Evolutionary conservation across 2,329 filamentous ascomycete species (phyloP).

Genomic region (Plectosphaerella sp.): DNA sequence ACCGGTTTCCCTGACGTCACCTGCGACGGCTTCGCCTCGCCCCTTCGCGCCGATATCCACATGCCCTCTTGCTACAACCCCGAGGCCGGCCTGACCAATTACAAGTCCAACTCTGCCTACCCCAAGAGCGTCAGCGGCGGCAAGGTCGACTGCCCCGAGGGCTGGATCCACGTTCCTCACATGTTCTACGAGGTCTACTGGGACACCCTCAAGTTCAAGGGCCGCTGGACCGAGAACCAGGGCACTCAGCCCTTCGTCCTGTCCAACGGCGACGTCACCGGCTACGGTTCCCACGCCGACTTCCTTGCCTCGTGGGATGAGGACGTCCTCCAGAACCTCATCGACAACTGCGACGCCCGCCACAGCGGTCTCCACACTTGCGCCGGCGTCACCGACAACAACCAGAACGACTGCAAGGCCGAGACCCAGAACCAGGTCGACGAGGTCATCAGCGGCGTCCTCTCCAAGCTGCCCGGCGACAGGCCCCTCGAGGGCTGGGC

Average conservation of each 20-base stretch:
- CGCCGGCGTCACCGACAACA: slow-evolving; percentile 46
- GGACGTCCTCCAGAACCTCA: slow-evolving; percentile 58
- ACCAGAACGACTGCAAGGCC: slow-evolving; percentile 45
- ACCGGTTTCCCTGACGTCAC: slow-evolving; percentile 66
- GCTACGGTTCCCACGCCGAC: slow-evolving; percentile 67
- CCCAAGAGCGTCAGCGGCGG: slow-evolving; percentile 41
- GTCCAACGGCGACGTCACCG: slow-evolving; percentile 64
- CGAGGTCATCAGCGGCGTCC: slow-evolving; percentile 36
- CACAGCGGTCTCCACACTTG: slow-evolving; percentile 59
- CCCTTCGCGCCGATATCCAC: slow-evolving; percentile 62
- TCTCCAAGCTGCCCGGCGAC: slow-evolving; percentile 49
- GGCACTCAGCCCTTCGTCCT: slow-evolving; percentile 63
- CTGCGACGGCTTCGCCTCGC: slow-evolving; percentile 60
- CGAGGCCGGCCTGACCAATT: slow-evolving; percentile 51
- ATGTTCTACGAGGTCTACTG: slow-evolving; percentile 58
- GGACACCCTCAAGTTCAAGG: slow-evolving; percentile 48
- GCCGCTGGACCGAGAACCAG: slow-evolving; percentile 49
- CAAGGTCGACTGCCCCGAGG: slow-evolving; percentile 52
- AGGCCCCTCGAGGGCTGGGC: slow-evolving; percentile 50
- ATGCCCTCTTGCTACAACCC: slow-evolving; percentile 75
- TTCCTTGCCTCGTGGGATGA: slow-evolving; percentile 72
- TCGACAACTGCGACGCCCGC: slow-evolving; percentile 61
- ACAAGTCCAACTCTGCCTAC: slow-evolving; percentile 62
- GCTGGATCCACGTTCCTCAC: slow-evolving; percentile 51
- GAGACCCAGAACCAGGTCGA: slow-evolving; percentile 28